Base-by-base conservation (phyloP, 1,284 basidiomycete genomes). In the Leccinum griseonigrum region DNA sequence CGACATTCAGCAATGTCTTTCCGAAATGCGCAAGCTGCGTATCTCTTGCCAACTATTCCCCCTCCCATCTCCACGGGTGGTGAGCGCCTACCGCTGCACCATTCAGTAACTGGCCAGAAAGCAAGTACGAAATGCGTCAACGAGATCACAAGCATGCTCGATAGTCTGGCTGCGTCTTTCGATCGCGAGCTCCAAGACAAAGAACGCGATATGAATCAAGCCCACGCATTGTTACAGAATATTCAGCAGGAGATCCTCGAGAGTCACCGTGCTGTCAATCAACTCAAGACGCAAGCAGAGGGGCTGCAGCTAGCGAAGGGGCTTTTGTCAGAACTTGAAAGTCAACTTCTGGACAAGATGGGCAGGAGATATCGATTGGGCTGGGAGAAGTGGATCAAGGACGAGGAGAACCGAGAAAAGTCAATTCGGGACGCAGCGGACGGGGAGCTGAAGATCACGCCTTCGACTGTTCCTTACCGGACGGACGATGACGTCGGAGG, bases 161-260 rank as follows among this genome's bases (percentile, higher is more conserved):
- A 96, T 68, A 90, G 87, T 67, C 84, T 99, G 16, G 96, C 96
- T 0, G 81, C 89, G n/a, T 91, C 92, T 3, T 98, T 96, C 74
- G 97, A 99, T 70, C 87, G 91, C 65, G 97, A 99, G 77, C 81
- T 98, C 26, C 84, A 87, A 63, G 91, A 94, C 60, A 96, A 97
- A 74, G 96, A 98, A 72, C 87, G 94, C 59, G 95, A 98, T 72
- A 87, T 93, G 66, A 85, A 85, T 3, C 97, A 99, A 72, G 97
- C 97, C 1, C 92, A 94, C 67, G 90, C 91, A 2, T 79, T 98
- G 59, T 82, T 98, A 31, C 83, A 83, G 56, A 94, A 92, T 70
- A 97, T 98, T 62, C 92, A 98, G 72, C 83, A 88, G 52, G 97
- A 99, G 76, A 95, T 98, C 63, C 82, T 91, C 40, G 96, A 98